These are phyloP conservation scores for Serendipita sp. DNA, from an alignment of 768 basidiomycete species.

Conservation along the genomic window DNA sequence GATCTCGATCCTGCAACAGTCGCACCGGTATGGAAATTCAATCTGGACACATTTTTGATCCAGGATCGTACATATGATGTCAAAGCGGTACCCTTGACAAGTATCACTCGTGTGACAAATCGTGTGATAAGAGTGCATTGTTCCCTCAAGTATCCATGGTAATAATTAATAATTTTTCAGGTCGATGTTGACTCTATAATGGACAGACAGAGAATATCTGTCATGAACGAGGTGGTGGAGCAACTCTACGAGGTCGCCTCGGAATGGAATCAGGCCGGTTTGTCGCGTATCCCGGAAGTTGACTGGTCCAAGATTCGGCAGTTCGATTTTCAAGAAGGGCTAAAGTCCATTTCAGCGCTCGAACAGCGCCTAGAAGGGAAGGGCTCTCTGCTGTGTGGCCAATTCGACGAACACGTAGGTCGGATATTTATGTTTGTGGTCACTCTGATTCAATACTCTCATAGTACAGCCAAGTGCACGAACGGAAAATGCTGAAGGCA, in stretches of 20 bases:
- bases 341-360: conserved; percentile 43
- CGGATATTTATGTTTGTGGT: neutral
- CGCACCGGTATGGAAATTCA: conserved; percentile 67
- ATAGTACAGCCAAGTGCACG: conserved; percentile 67
- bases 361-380: conserved; percentile 27
- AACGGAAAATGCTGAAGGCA: conserved; percentile 52
- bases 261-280: conserved; percentile 33
- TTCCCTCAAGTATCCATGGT: neutral
- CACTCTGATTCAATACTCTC: neutral
- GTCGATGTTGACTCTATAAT: conserved; percentile 56
- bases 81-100: conserved; percentile 45
- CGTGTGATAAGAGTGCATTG: conserved; percentile 42
- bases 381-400: conserved; percentile 41
- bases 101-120: conserved; percentile 61
- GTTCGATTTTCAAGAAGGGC: conserved; percentile 81
- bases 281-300: conserved; percentile 44
- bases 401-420: conserved; percentile 67
- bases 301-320: conserved; percentile 72
- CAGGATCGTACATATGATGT: conserved; percentile 53
- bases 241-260: conserved; percentile 34
- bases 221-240: conserved; percentile 41
- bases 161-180: conserved; percentile 24
- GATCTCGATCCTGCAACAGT: conserved; percentile 23
- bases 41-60: conserved; percentile 29
- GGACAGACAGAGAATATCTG: conserved; percentile 44